Conservation (phyloP, 2,329 filamentous ascomycete species). For the Botrytis squamosa region DNA sequence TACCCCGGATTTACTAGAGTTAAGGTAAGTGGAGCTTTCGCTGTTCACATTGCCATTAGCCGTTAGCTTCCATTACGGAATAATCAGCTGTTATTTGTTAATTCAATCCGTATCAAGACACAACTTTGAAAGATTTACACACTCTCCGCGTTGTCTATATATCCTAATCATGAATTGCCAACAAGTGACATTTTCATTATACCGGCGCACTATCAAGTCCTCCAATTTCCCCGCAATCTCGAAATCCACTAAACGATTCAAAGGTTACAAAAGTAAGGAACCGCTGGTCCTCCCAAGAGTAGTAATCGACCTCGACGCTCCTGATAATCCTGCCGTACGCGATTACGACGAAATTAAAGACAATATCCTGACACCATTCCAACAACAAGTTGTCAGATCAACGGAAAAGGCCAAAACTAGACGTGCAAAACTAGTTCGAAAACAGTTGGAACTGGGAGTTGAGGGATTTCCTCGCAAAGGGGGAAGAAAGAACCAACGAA, state of each 20-base stretch:
- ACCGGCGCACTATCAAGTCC: constrained; percentile 18
- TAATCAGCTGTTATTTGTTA: background rate
- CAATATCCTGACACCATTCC: background rate
- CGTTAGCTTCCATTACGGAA: background rate
- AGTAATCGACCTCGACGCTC: constrained; percentile 54
- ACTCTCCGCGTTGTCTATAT: background rate
- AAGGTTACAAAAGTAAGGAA: constrained; percentile 17
- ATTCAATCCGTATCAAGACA: background rate
- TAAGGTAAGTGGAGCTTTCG: background rate
- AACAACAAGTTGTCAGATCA: background rate
- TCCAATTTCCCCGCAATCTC: background rate
- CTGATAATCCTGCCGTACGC: constrained; percentile 44
- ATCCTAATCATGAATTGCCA: constrained; percentile 21
- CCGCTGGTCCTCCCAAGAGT: constrained; percentile 43
- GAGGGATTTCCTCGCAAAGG: constrained; percentile 8
- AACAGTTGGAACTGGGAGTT: background rate
- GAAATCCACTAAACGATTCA: constrained; percentile 23
- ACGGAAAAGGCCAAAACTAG: background rate
- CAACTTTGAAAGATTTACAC: background rate
- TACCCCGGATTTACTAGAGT: constrained; percentile 16
- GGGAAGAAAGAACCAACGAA: background rate
- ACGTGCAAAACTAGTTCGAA: background rate
- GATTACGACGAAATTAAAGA: constrained; percentile 7
- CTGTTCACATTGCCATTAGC: background rate
- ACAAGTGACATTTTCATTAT: constrained; percentile 22